These are phyloP conservation scores for Fagopyrum esculentum DNA, from an alignment of 148 eudicot species.

Conservation along the genomic window DNA sequence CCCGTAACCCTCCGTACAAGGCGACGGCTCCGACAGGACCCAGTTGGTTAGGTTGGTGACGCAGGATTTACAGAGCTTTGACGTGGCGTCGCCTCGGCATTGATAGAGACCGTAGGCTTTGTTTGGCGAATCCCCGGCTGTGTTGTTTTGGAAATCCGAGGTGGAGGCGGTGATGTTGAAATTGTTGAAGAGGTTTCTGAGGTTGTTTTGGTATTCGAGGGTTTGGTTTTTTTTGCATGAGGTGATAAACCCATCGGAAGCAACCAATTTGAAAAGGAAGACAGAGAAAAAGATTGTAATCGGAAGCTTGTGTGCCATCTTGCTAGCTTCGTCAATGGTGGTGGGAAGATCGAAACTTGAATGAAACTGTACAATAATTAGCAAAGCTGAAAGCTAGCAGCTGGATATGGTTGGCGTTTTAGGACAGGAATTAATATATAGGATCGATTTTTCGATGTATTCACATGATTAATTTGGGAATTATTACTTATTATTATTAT, in stretches of 20 bases:
- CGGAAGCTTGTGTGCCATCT: no score
- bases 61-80: conserved; percentile 17
- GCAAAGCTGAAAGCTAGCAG: neutral
- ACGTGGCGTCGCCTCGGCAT: conserved; percentile 29
- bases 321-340: no score
- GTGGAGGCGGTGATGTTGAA: conserved; percentile 6
- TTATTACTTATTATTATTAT: no score
- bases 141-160: conserved; percentile 10
- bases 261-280: neutral
- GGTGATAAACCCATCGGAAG: neutral
- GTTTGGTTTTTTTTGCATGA: neutral
- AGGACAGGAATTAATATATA: no score
- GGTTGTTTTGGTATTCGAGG: neutral
- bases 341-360: no score
- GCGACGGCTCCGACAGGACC: neutral
- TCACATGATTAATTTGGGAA: no score
- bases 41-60: conserved; percentile 12
- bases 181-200: neutral
- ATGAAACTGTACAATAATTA: no score
- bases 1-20: conserved; percentile 15
- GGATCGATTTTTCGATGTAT: no score
- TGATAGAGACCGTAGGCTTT: conserved; percentile 31
- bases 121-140: conserved; percentile 16
- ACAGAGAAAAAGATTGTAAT: no score
- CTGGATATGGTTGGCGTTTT: neutral